Conservation (phyloP, 2,329 filamentous ascomycete species). For the Calonectria fujianensis region DNA sequence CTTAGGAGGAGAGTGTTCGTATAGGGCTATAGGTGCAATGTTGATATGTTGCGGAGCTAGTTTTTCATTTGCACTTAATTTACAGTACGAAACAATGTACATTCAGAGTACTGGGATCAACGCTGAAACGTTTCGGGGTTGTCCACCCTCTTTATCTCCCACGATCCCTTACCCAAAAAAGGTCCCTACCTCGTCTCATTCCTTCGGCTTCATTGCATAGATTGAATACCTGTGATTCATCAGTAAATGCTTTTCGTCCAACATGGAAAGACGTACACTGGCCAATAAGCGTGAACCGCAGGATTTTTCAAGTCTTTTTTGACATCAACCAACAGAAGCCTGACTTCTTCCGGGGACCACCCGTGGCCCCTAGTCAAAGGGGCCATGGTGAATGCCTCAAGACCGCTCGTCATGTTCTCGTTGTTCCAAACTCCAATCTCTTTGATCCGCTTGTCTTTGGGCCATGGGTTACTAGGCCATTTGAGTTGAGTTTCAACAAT, state of each 20-base stretch:
- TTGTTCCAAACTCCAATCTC: constrained; percentile 35
- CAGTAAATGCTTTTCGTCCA: neutral
- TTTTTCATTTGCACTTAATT: no score
- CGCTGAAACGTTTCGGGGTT: no score
- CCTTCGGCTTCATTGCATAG: neutral
- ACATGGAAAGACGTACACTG: constrained; percentile 34
- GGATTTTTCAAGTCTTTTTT: constrained; percentile 42
- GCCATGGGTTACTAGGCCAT: constrained; percentile 38
- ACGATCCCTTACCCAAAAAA: no score
- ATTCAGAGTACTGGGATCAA: no score
- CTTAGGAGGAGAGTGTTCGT: no score
- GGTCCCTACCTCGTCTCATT: neutral
- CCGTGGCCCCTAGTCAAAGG: constrained; percentile 38
- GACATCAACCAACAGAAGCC: constrained; percentile 32
- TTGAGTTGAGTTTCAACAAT: constrained; percentile 18
- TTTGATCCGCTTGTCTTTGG: constrained; percentile 24
- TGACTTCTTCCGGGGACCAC: constrained; percentile 40
- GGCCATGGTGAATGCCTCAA: constrained; percentile 25
- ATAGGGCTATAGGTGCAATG: no score
- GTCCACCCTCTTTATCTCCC: no score
- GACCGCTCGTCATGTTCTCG: constrained; percentile 8
- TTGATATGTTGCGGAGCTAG: no score
- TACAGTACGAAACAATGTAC: no score
- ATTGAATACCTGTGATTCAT: neutral
- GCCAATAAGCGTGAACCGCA: constrained; percentile 43